Base-by-base conservation (phyloP, 2,329 filamentous ascomycete species). In the Colletotrichum viniferum region DNA sequence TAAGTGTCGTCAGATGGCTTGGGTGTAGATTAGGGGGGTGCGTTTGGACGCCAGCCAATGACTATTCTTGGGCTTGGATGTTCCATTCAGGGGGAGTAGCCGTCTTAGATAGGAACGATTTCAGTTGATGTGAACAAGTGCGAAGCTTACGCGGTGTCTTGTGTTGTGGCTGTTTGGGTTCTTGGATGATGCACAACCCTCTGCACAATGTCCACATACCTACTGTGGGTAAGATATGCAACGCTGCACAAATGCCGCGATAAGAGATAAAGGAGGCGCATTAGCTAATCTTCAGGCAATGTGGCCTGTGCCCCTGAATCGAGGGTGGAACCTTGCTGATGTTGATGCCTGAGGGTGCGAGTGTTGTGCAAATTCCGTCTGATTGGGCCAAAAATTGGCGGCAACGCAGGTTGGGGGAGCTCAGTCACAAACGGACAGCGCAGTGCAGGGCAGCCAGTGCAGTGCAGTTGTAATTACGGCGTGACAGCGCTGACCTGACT, bases 271-370 rank as follows among this genome's bases (percentile, higher is more conserved):
- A 61, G 66, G n/a, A 21, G n/a, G 10, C 43, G 5, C 30, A n/a
- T 32, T 6, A 16, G 9, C 8, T 69, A 75, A 74, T 67, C 69
- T 38, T 12, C 32, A 24, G 28, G 24, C 26, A 24, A 69, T 64
- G 65, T 76, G 74, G 65, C 65, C 65, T 71, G 74, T 76, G 74
- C 74, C 38, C 48, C 24, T 76, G 52, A 74, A 32, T 30, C 56
- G 43, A 36, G 12, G 24, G 26, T n/a, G 48, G n/a, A 64, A 64
- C 71, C 71, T 56, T 62, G 70, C 21, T 34, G 13, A 8, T 14
- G n/a, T 71, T 62, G 74, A 70, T 76, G 74, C 74, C 74, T 74
- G 58, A 71, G 28, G 38, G 74, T 65, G 65, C 63, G 38, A 66
- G n/a, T 24, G 28, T 21, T 48, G 13, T 38, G 26, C 43, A 9